A percentile compares a stretch with the other conserved stretches of the same genome.
phyloP scores from a whole-genome alignment of 306 rosid genomes.

The Prunus persica region DNA sequence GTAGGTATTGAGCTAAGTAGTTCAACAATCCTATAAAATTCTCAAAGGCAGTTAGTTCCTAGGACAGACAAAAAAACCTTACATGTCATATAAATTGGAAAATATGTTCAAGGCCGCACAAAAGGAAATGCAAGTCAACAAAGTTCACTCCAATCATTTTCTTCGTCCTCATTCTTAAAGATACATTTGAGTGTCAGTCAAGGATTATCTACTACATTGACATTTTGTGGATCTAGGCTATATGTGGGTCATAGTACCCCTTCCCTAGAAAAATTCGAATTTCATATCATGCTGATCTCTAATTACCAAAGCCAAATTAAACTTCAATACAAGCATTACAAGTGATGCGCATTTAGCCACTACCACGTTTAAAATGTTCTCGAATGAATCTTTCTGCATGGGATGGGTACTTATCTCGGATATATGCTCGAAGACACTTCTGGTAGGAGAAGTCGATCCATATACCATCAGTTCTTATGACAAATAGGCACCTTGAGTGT shows the following conservation, averaged over 20 bases:
- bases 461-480: conserved; percentile 79
- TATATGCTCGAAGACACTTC: conserved; percentile 74
- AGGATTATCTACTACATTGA: conserved; percentile 45
- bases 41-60: conserved; percentile 6
- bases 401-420: conserved; percentile 71
- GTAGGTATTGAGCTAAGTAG: not conserved
- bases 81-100: conserved; percentile 19
- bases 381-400: conserved; percentile 74
- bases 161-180: conserved; percentile 30
- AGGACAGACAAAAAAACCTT: not conserved
- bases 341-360: conserved; percentile 39
- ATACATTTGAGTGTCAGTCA: conserved; percentile 29
- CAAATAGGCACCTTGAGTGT: conserved; percentile 75
- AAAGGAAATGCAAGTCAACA: conserved; percentile 45
- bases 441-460: conserved; percentile 94
- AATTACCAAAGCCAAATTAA: conserved; percentile 4
- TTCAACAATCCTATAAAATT: conserved; percentile 1
- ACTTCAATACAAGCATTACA: conserved; percentile 19
- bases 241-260: conserved; percentile 16
- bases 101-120: conserved; percentile 23
- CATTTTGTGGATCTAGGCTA: conserved; percentile 26
- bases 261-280: not conserved
- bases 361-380: conserved; percentile 73
- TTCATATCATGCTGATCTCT: not conserved
- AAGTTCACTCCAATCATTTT: conserved; percentile 42